Evolutionary conservation across 139 green algal genomes (phyloP), one percentile per base, ranked within the genome.

Genomic region (Chlorella vulgaris): DNA sequence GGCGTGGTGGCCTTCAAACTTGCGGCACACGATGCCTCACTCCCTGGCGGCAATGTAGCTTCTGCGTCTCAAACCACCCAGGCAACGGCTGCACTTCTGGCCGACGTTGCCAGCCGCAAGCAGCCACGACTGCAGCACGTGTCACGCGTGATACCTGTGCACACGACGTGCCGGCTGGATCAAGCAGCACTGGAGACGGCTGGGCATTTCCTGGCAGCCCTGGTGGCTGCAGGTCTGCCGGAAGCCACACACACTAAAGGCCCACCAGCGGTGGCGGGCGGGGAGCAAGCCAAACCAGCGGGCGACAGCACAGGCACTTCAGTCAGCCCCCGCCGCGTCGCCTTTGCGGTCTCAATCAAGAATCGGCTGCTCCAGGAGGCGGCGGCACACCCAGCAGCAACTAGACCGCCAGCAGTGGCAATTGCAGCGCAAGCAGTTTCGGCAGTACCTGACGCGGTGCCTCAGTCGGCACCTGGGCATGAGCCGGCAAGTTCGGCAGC

Each of bases 261-360:
- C 50, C 4, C 22, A 21, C 39, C n/a, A n/a, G n/a, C n/a, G n/a
- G n/a, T n/a, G n/a, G n/a, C n/a, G n/a, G n/a, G n/a, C n/a, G n/a
- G n/a, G n/a, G n/a, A n/a, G n/a, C n/a, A n/a, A n/a, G n/a, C n/a
- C n/a, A n/a, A n/a, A n/a, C n/a, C n/a, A n/a, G n/a, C n/a, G n/a
- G n/a, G n/a, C n/a, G n/a, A n/a, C n/a, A n/a, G n/a, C n/a, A n/a
- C n/a, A n/a, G n/a, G n/a, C n/a, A n/a, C n/a, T n/a, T n/a, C n/a
- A n/a, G n/a, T n/a, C n/a, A n/a, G n/a, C n/a, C n/a, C n/a, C n/a
- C n/a, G n/a, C n/a, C n/a, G 43, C 42, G 28, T 82, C 19, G 75
- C 43, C 7, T 82, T 82, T 76, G 76, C 35, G 33, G 53, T 82
- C 38, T 47, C 63, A 3, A 21, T 76, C 7, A 82, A 82, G 63